Base-by-base conservation (phyloP, 225 moss, liverwort and hornwort genomes). In the Rhytidiadelphus loreus region DNA sequence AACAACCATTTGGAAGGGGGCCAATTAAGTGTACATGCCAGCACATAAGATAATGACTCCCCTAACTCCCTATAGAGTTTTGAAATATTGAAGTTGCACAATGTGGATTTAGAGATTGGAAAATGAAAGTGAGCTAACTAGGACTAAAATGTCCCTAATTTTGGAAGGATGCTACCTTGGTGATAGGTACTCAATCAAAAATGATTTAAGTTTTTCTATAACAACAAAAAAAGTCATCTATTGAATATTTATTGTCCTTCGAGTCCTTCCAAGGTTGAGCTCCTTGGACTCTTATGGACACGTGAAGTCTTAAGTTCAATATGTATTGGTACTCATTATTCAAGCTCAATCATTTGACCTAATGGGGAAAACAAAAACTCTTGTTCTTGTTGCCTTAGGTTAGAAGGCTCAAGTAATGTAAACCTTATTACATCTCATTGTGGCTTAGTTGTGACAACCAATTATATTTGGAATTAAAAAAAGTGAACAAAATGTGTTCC, bases 241-340 rank as follows among this genome's bases (percentile, higher is more conserved):
- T 21, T 0, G 1, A 1, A 21, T 10, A 55, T 6, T 24, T n/a
- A 37, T 77, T n/a, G 4, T 55, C 16, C 9, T 16, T 1, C 0
- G 0, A 0, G 0, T 37, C 37, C 9, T 55, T 53, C 3, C 0
- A 77, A 4, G 55, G 2, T 25, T 77, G 23, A 77, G 0, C 8
- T 77, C 37, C 0, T 25, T n/a, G 0, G 1, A 77, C 14, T 26
- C 0, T 0, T 7, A n/a, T 26, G 4, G 11, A 0, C 1, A 25
- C 6, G 16, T 25, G 2, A 56, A 56, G 16, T n/a, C 4, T 56
- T 25, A 10, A 15, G 1, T n/a, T 6, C 7, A 26, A 57, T 11
- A 39, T 39, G 28, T 39, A 39, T 18, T 11, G 2, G 1, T 56
- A 26, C 0, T 17, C 26, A 57, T 11, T 79, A 7, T 57, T n/a